These are phyloP conservation scores for Fusarium mangiferae DNA, from an alignment of 2,329 filamentous ascomycete species.

Conservation along the genomic window DNA sequence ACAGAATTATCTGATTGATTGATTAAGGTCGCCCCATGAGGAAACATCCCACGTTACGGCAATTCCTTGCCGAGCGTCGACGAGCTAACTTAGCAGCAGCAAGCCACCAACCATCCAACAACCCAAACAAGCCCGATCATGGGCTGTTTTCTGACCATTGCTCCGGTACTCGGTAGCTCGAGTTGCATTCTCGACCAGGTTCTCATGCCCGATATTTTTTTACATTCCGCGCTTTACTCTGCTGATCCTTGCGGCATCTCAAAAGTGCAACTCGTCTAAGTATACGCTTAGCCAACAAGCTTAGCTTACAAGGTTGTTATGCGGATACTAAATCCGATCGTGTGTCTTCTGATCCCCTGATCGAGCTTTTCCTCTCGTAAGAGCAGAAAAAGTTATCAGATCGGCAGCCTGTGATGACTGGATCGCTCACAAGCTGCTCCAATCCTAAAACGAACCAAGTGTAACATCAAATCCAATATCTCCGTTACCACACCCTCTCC, in stretches of 20 bases:
- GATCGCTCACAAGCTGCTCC: not conserved
- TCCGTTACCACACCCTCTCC: constrained; percentile 7
- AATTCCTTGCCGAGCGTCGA: constrained; percentile 41
- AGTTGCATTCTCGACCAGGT: not conserved
- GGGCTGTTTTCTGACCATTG: constrained; percentile 13
- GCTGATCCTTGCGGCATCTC: constrained; percentile 7
- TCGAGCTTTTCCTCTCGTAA: not conserved
- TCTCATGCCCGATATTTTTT: not conserved
- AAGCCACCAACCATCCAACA: constrained; percentile 32
- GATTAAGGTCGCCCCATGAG: constrained; percentile 3
- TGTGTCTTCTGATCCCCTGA: constrained; percentile 6
- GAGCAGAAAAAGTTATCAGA: constrained; percentile 22
- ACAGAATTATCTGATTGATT: constrained; percentile 26
- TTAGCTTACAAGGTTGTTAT: constrained; percentile 15
- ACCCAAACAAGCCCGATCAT: constrained; percentile 20
- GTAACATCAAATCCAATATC: constrained; percentile 13
- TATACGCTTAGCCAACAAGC: not conserved
- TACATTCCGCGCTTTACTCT: not conserved
- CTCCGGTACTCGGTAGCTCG: not conserved
- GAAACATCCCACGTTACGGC: constrained; percentile 37
- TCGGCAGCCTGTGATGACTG: constrained; percentile 12
- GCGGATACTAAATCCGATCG: constrained; percentile 17
- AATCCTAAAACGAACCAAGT: constrained; percentile 17
- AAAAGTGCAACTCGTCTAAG: constrained; percentile 22
- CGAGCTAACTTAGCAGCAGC: constrained; percentile 17